Base-by-base conservation (phyloP, 139 green algal genomes). In the Chlamydomonas schloesseri region DNA sequence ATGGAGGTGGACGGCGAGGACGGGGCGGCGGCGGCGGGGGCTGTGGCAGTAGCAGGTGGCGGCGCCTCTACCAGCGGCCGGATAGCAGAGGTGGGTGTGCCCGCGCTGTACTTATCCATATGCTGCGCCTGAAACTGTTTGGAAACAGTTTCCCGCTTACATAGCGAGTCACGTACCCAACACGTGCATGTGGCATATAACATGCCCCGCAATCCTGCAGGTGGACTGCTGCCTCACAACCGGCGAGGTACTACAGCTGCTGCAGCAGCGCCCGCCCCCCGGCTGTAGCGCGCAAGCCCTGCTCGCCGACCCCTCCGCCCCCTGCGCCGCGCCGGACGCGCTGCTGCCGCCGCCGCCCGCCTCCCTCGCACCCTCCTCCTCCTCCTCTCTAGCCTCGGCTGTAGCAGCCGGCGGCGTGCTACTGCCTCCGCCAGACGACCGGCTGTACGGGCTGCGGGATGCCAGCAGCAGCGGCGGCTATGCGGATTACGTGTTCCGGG, bases 161-260 rank as follows among this genome's bases (percentile, higher is more conserved):
- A n/a, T n/a, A n/a, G n/a, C n/a, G n/a, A n/a, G n/a, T n/a, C n/a
- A n/a, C n/a, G n/a, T n/a, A n/a, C n/a, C n/a, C n/a, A n/a, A n/a
- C n/a, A n/a, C n/a, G n/a, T n/a, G n/a, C n/a, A n/a, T n/a, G n/a
- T n/a, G n/a, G n/a, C n/a, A n/a, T n/a, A n/a, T n/a, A n/a, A n/a
- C n/a, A n/a, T n/a, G n/a, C n/a, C n/a, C 42, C 42, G 42, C 42
- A 50, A 13, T 8, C 42, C 26, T 23, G 21, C 53, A 99, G 88
- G 93, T 96, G 4, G 97, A 99, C 94, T 97, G 91, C 65, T 97
- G 98, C 64, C 90, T 99, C 57, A 97, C 97, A 8, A 99, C 97
- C 8, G 86, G 75, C 4, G 96, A 98, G 86, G 70, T 99, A 62
- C 91, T 94, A 67, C 89, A 96, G 82, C 90, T 98, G 86, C 88